Evolutionary conservation across 2,329 filamentous ascomycete genomes (phyloP), one percentile per base, ranked within the genome.

Genomic region (Colletotrichum liriopes): DNA sequence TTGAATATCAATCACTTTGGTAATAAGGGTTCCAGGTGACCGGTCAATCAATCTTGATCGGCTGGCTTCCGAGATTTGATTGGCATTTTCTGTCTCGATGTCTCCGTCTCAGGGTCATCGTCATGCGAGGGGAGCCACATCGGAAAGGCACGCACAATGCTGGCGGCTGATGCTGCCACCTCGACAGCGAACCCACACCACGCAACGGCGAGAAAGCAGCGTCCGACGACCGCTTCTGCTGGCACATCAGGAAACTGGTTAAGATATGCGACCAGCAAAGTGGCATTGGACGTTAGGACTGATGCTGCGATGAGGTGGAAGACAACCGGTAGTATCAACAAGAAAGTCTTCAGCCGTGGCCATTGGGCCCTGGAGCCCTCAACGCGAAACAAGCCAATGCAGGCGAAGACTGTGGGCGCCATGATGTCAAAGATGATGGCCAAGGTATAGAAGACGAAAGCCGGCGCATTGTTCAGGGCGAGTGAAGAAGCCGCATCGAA

Each of bases 141-240:
- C 26, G 11, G 9, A 43, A 58, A 39, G 16, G 41, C 35, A 29
- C 45, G 54, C 43, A 37, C 51, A 43, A 62, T 45, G 49, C 43
- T 12, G 35, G 60, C 45, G 18, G 14, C 37, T 29, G 35, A 26
- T n/a, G 58, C 58, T 43, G 23, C n/a, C 23, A 68, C 23, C 47
- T 68, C 51, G 43, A 58, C 52, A 4, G 52, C 45, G 32, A 64
- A 43, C 43, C 60, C 54, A 45, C 52, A 64, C 59, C 52, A 72
- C 11, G 64, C 35, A 23, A 71, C 35, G n/a, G 37, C 23, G 18
- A 62, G 59, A 37, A 56, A 71, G 37, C 29, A 23, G 6, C 23
- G 12, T 1, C 51, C 68, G n/a, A 71, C n/a, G 12, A 26, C 26
- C 7, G 49, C 64, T 20, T 37, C 35, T 12, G 43, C 18, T 29